These are phyloP conservation scores for Diaporthe caulivora DNA, from an alignment of 2,329 filamentous ascomycete genomes.

Conservation along the genomic window DNA sequence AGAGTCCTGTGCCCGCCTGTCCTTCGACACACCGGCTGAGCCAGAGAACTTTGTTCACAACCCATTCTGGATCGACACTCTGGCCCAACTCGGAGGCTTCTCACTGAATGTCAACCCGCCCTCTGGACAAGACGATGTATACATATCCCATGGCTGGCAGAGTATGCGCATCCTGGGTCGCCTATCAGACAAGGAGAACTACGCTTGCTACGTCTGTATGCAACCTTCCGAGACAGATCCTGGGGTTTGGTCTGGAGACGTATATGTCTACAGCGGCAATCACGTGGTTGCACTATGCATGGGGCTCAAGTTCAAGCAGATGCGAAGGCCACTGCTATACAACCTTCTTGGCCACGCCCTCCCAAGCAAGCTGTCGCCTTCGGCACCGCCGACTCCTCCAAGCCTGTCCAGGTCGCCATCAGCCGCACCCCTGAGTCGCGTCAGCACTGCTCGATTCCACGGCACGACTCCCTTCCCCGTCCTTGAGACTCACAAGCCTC, in stretches of 20 bases:
- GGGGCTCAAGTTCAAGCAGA: constrained; percentile 40
- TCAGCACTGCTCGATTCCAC: neutral
- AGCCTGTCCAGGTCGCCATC: constrained; percentile 15
- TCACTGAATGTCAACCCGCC: constrained; percentile 70
- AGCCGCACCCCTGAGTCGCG: neutral
- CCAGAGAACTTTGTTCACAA: constrained; percentile 61
- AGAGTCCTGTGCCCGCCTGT: constrained; percentile 57
- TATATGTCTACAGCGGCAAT: constrained; percentile 66
- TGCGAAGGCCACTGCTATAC: constrained; percentile 37
- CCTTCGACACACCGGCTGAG: constrained; percentile 56
- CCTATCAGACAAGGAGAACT: constrained; percentile 59
- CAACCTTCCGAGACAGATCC: constrained; percentile 66
- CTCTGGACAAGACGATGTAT: constrained; percentile 66
- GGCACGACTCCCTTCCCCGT: constrained; percentile 13
- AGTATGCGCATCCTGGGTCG: constrained; percentile 63
- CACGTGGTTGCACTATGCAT: constrained; percentile 57
- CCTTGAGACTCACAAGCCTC: neutral
- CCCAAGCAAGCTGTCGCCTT: constrained; percentile 22
- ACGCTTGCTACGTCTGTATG: constrained; percentile 62
- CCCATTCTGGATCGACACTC: constrained; percentile 70
- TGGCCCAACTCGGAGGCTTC: constrained; percentile 71
- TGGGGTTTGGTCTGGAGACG: constrained; percentile 66
- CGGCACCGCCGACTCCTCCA: neutral
- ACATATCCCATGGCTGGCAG: constrained; percentile 71
- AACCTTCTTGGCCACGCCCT: constrained; percentile 35